phyloP scores from a whole-genome alignment of 768 basidiomycete species.

The Cyclocybe cylindracea region DNA sequence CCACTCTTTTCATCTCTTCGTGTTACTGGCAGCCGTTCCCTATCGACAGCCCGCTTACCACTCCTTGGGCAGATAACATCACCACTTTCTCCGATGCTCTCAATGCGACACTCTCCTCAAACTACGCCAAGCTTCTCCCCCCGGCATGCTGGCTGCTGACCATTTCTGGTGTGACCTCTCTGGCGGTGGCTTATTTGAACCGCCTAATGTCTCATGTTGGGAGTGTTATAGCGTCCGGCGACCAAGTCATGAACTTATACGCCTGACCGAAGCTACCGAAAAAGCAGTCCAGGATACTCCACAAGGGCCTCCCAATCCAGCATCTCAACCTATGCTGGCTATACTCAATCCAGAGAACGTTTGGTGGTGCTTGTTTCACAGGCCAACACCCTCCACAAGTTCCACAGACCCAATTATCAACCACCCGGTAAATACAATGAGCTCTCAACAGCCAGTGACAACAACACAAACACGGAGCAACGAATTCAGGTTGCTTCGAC shows the following conservation, averaged over 20 bases:
- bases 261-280: too few species aligned
- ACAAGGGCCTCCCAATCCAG: neutral
- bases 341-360: too few species aligned
- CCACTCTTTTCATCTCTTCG: conserved; percentile 82
- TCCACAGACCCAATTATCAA: too few species aligned
- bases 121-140: conserved; percentile 46
- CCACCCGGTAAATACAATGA: too few species aligned
- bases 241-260: conserved; percentile 40
- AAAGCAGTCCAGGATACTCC: neutral
- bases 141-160: conserved; percentile 66
- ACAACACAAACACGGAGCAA: neutral
- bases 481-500: conserved; percentile 4
- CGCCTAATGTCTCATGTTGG: conserved; percentile 78
- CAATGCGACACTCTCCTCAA: conserved; percentile 42
- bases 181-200: conserved; percentile 64
- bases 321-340: too few species aligned
- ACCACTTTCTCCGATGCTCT: conserved; percentile 74
- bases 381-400: too few species aligned
- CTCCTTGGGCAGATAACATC: conserved; percentile 69
- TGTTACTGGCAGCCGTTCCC: conserved; percentile 90
- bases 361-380: too few species aligned
- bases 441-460: too few species aligned
- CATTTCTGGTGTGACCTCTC: conserved; percentile 88
- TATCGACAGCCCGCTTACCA: conserved; percentile 58
- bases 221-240: conserved; percentile 64